Percentiles rank a stretch among this genome's conserved stretches.
Conservation (phyloP, 2,329 filamentous ascomycete species). For the Cryphonectria carpinicola region DNA sequence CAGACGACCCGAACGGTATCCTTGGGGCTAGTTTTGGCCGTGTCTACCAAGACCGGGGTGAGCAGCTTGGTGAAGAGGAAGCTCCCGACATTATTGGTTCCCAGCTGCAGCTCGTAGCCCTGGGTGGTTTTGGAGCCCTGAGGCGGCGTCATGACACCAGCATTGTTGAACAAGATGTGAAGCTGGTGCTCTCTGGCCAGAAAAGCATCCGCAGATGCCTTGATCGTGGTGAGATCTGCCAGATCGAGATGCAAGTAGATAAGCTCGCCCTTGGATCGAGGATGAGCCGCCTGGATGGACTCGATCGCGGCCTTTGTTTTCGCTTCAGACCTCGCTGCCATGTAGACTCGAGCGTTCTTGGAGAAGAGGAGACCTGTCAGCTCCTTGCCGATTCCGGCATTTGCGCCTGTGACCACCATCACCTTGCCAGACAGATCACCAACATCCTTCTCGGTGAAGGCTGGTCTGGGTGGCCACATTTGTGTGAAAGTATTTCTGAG, state of each 20-base stretch:
- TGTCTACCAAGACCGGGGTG: neutral
- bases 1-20: slow-evolving; percentile 19
- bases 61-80: slow-evolving; percentile 18
- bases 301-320: slow-evolving; percentile 46
- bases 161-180: slow-evolving; percentile 41
- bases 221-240: slow-evolving; percentile 33
- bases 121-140: slow-evolving; percentile 33
- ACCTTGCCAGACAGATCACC: slow-evolving; percentile 30
- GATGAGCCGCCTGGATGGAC: slow-evolving; percentile 28
- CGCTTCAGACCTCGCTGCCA: slow-evolving; percentile 46
- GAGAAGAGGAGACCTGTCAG: slow-evolving; percentile 52
- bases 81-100: slow-evolving; percentile 13
- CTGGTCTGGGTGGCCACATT: neutral
- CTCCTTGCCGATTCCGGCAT: slow-evolving; percentile 46
- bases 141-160: slow-evolving; percentile 38
- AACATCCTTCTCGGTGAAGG: neutral
- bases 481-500: neutral
- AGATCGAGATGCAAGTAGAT: slow-evolving; percentile 44
- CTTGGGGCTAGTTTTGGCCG: neutral
- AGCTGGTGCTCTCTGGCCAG: slow-evolving; percentile 33
- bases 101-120: slow-evolving; percentile 20
- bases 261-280: slow-evolving; percentile 40
- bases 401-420: slow-evolving; percentile 47
- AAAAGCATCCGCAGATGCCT: slow-evolving; percentile 35
- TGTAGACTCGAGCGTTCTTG: slow-evolving; percentile 52